Base-by-base conservation (phyloP, 1,284 basidiomycete species). In the Takashimella koratensis region DNA sequence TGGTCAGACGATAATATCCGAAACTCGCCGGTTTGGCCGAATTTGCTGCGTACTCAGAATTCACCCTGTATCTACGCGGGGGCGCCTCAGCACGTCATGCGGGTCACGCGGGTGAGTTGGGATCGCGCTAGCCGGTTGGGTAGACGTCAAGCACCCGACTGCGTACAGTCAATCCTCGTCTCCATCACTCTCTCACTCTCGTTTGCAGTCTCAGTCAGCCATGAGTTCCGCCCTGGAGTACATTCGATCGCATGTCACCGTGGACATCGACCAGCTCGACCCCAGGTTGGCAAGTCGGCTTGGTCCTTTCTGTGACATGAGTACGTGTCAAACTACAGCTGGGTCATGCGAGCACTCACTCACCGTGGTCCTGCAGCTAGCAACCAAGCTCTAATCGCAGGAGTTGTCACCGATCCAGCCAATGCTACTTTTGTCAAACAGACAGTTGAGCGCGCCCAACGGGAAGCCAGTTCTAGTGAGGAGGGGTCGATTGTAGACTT, bases 271-370 rank as follows among this genome's bases (percentile, higher is more conserved):
- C 30, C 52, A 60, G 48, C 52, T 60, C 13, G 42, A 27, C 21
- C 52, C 58, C 12, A 45, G 30, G n/a, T 19, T 54, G 11, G 58
- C 52, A 13, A 47, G 45, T 20, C 40, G 23, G n/a, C 53, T 54
- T 40, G 58, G 58, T 3, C 58, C 58, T 20, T 60, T 60, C 41
- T 43, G 42, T 42, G 52, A 60, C 42, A 60, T 60, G 58, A 60
- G 57, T 56, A 20, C 40, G 57, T 19, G 19, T 16, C 19, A 22
- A 16, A 30, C 12, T 10, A 10, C n/a, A n/a, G n/a, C n/a, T n/a
- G n/a, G n/a, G n/a, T n/a, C n/a, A n/a, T n/a, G n/a, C n/a, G n/a
- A n/a, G n/a, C n/a, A n/a, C n/a, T n/a, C n/a, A n/a, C n/a, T n/a
- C n/a, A n/a, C 43, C 12, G 21, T n/a, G 25, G 21, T 19, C 20